A percentile compares a stretch with the other conserved stretches of the same genome.
Evolutionary conservation across 441 rosid genomes (phyloP).

Genomic region (Flueggea neowawraea): DNA sequence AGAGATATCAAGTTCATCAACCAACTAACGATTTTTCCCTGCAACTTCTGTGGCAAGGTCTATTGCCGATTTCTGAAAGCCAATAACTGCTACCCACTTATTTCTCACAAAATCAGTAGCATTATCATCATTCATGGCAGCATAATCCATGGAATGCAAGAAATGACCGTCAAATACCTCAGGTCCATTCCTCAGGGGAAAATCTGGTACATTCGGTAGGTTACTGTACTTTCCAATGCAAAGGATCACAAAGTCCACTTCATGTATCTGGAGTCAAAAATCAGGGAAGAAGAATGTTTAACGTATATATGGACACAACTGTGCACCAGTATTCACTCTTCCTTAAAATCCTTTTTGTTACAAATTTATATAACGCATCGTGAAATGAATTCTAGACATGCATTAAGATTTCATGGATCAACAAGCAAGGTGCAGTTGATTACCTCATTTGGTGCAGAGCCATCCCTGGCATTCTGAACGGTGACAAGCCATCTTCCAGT

Average conservation of each 20-base stretch:
- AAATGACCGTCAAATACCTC: slow-evolving; percentile 34
- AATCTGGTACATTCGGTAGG: slow-evolving; percentile 32
- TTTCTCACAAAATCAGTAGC: slow-evolving; percentile 22
- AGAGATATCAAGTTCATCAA: not conserved
- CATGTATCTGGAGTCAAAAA: slow-evolving; percentile 19
- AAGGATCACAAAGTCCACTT: slow-evolving; percentile 39
- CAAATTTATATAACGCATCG: too few species aligned
- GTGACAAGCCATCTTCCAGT: slow-evolving; percentile 27
- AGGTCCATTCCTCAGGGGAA: slow-evolving; percentile 30
- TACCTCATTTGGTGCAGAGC: slow-evolving; percentile 18
- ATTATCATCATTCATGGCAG: slow-evolving; percentile 19
- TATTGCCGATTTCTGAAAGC: slow-evolving; percentile 42
- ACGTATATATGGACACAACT: too few species aligned
- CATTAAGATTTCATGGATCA: not conserved
- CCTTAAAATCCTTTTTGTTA: too few species aligned
- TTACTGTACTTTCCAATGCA: slow-evolving; percentile 43
- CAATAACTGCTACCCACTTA: slow-evolving; percentile 34
- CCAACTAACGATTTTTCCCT: slow-evolving; percentile 22
- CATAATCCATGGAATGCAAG: slow-evolving; percentile 46
- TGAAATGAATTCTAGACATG: not conserved
- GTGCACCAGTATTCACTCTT: too few species aligned
- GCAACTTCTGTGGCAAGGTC: slow-evolving; percentile 44
- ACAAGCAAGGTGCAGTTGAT: not conserved
- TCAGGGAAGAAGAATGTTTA: not conserved
- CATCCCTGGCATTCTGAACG: slow-evolving; percentile 11